phyloP scores from a whole-genome alignment of 768 basidiomycete species.

The Suillus variegatus region DNA sequence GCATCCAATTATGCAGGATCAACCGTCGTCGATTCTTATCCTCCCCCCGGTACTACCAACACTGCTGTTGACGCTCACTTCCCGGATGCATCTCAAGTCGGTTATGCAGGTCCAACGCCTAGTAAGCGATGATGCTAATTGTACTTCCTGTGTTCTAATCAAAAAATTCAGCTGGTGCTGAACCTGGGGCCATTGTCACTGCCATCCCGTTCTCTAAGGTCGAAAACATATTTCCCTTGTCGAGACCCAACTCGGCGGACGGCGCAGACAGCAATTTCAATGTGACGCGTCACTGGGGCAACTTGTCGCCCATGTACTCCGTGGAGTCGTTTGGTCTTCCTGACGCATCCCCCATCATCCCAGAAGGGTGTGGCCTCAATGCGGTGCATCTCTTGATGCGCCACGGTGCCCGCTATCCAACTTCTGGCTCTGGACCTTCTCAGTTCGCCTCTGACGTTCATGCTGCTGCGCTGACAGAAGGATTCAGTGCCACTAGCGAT shows the following conservation, averaged over 20 bases:
- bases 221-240: conserved; percentile 41
- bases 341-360: conserved; percentile 45
- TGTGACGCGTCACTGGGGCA: conserved; percentile 47
- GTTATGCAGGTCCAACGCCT: conserved; percentile 49
- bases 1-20: conserved; percentile 46
- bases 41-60: conserved; percentile 40
- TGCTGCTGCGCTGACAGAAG: conserved; percentile 21
- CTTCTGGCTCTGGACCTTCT: conserved; percentile 27
- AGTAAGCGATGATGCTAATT: conserved; percentile 32
- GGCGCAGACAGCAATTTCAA: conserved; percentile 39
- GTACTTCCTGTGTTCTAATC: neutral
- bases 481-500: conserved; percentile 35
- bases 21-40: conserved; percentile 42
- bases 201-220: conserved; percentile 42
- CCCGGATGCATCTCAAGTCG: conserved; percentile 42
- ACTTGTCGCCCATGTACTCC: conserved; percentile 53
- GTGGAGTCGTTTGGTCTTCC: conserved; percentile 51
- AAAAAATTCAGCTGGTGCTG: conserved; percentile 39
- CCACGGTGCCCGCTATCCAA: conserved; percentile 46
- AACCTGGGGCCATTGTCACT: conserved; percentile 41
- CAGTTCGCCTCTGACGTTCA: conserved; percentile 32
- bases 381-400: conserved; percentile 45
- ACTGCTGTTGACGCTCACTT: conserved; percentile 39
- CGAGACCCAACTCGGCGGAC: conserved; percentile 38
- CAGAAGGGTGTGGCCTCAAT: conserved; percentile 46